A percentile compares a stretch with the other conserved stretches of the same genome.
Evolutionary conservation across 768 basidiomycete genomes (phyloP).

Genomic region (Serpula lacrymans): DNA sequence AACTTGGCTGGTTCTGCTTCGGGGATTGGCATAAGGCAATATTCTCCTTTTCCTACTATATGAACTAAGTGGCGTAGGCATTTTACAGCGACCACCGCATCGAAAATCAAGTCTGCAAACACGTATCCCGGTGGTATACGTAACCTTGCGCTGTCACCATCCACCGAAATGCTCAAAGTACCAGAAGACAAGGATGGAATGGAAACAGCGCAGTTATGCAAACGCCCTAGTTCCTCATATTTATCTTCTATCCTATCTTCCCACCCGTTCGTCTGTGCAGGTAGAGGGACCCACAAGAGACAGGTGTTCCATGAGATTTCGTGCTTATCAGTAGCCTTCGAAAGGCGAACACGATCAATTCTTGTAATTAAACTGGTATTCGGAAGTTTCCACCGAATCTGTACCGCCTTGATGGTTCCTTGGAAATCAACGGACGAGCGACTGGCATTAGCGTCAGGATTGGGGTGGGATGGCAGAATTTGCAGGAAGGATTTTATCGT

Average conservation of each 20-base stretch:
- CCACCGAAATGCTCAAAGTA: conserved; percentile 42
- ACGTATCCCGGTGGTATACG: conserved; percentile 79
- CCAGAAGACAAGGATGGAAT: conserved; percentile 26
- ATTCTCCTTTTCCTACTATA: conserved; percentile 51
- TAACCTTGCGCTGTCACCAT: conserved; percentile 65
- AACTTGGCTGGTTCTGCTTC: conserved; percentile 68
- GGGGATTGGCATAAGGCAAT: conserved; percentile 57
- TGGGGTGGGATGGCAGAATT: conserved; percentile 19
- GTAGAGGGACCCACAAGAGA: conserved; percentile 58
- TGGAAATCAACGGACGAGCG: conserved; percentile 25
- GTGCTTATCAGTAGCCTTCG: conserved; percentile 14
- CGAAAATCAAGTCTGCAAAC: conserved; percentile 72
- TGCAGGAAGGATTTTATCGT: conserved; percentile 42
- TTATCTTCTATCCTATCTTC: conserved; percentile 34
- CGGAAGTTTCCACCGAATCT: conserved; percentile 46
- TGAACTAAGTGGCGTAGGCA: conserved; percentile 63
- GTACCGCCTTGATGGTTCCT: conserved; percentile 40
- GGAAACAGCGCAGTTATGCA: conserved; percentile 51
- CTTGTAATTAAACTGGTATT: conserved; percentile 45
- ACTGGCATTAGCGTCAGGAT: conserved; percentile 13
- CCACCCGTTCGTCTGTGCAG: conserved; percentile 31
- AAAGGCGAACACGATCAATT: conserved; percentile 20
- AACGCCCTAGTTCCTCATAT: conserved; percentile 74
- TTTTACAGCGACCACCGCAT: conserved; percentile 67
- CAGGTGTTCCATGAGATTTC: conserved; percentile 38